Evolutionary conservation across 2,329 filamentous ascomycete genomes (phyloP).

Genomic region (Apiospora aurea): DNA sequence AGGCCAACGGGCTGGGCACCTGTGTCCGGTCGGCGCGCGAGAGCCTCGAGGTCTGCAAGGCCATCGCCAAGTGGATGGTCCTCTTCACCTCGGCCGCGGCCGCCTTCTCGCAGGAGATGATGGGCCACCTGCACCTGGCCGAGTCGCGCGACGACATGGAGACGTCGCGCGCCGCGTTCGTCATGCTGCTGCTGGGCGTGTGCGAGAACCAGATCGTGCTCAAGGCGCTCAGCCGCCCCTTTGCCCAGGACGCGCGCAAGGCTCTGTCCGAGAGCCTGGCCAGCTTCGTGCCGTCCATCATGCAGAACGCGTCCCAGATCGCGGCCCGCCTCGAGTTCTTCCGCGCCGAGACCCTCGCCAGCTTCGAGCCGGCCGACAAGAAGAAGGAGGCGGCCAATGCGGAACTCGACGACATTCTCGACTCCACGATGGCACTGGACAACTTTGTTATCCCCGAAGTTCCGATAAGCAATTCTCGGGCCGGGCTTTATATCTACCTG

Average conservation of each 20-base stretch:
- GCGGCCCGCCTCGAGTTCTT: constrained; percentile 63
- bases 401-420: constrained; percentile 64
- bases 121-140: constrained; percentile 52
- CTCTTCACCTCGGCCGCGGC: constrained; percentile 61
- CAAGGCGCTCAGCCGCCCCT: constrained; percentile 57
- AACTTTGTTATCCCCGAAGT: constrained; percentile 67
- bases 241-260: constrained; percentile 59
- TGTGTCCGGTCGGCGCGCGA: constrained; percentile 55
- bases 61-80: constrained; percentile 65
- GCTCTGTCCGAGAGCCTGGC: constrained; percentile 58
- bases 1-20: constrained; percentile 72
- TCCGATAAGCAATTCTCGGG: constrained; percentile 76
- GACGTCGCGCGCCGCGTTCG: constrained; percentile 66
- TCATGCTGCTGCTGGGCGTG: constrained; percentile 67
- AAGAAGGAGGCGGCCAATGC: constrained; percentile 57
- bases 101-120: constrained; percentile 55
- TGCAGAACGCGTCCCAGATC: constrained; percentile 63
- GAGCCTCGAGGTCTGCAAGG: constrained; percentile 57
- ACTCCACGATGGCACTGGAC: constrained; percentile 63
- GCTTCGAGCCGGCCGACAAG: constrained; percentile 61
- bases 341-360: constrained; percentile 61
- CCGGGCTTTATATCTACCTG: constrained; percentile 84
- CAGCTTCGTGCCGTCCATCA: constrained; percentile 62
- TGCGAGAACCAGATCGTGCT: constrained; percentile 66
- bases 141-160: constrained; percentile 65